Conservation (phyloP, 2,329 filamentous ascomycete species). For the Aspergillus piperis region DNA sequence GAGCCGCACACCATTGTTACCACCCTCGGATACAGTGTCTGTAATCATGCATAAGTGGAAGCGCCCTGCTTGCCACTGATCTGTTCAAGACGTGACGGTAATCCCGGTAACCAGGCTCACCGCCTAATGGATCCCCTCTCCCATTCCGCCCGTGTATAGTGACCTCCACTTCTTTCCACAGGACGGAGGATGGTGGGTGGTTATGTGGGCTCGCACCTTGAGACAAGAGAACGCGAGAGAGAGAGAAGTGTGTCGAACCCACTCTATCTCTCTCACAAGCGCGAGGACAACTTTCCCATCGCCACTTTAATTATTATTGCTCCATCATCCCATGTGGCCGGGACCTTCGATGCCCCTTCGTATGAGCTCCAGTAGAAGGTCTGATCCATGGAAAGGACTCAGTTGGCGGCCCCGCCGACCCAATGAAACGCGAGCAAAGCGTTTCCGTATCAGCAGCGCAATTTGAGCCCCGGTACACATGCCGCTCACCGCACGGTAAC, state of each 20-base stretch:
- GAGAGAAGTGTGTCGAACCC: neutral
- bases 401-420: constrained; percentile 8
- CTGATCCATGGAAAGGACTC: constrained; percentile 19
- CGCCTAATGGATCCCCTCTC: neutral
- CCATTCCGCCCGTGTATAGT: constrained; percentile 1
- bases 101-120: constrained; percentile 2
- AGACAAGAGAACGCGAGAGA: neutral
- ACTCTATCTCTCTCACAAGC: neutral
- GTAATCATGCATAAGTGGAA: neutral
- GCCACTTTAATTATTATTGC: constrained; percentile 13
- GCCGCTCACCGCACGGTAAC: constrained; percentile 5
- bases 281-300: constrained; percentile 5
- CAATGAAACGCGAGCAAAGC: constrained; percentile 5
- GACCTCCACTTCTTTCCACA: constrained; percentile 2
- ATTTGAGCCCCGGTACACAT: neutral
- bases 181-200: neutral
- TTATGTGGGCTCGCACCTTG: no score
- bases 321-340: constrained; percentile 2
- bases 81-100: neutral
- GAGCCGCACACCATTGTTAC: constrained; percentile 5
- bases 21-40: neutral
- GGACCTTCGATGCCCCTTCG: constrained; percentile 7
- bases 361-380: constrained; percentile 9
- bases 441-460: neutral
- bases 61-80: neutral